Evolutionary conservation across 2,329 filamentous ascomycete species (phyloP).

Genomic region (Didymella sp.): DNA sequence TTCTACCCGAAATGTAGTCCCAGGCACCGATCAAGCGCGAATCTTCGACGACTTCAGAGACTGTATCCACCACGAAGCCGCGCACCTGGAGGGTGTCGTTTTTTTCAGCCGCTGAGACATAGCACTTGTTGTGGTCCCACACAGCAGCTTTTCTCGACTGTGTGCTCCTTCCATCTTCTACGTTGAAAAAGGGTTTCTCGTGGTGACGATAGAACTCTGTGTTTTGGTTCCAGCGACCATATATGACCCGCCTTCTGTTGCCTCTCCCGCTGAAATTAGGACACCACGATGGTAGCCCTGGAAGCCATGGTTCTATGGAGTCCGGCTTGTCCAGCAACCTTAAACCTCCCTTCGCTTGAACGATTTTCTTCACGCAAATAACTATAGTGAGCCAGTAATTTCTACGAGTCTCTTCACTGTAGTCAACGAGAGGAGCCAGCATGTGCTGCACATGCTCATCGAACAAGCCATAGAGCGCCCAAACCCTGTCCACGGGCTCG

Average conservation of each 20-base stretch:
- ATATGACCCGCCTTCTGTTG: too few relatives aligned
- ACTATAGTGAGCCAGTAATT: constrained; percentile 3
- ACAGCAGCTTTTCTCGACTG: not conserved
- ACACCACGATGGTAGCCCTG: constrained; percentile 12
- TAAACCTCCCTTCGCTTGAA: not conserved
- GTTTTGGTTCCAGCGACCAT: too few relatives aligned
- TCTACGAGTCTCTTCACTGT: not conserved
- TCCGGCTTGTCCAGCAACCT: not conserved
- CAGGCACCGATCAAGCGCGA: not conserved
- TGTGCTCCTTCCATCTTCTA: not conserved
- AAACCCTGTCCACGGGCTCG: constrained; percentile 9
- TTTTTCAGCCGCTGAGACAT: not conserved
- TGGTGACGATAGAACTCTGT: not conserved
- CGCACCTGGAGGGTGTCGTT: not conserved
- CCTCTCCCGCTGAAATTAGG: not conserved
- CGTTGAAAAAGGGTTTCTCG: not conserved
- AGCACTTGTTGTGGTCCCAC: not conserved
- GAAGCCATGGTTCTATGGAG: not conserved
- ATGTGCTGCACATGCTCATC: not conserved
- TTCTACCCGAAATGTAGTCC: not conserved
- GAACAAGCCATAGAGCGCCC: constrained; percentile 10
- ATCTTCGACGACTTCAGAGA: not conserved
- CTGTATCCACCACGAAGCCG: not conserved
- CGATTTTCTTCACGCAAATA: not conserved
- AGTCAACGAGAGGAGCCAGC: constrained; percentile 1